Evolutionary conservation across 2,329 filamentous ascomycete species (phyloP).

Genomic region (Trichophyton verrucosum): DNA sequence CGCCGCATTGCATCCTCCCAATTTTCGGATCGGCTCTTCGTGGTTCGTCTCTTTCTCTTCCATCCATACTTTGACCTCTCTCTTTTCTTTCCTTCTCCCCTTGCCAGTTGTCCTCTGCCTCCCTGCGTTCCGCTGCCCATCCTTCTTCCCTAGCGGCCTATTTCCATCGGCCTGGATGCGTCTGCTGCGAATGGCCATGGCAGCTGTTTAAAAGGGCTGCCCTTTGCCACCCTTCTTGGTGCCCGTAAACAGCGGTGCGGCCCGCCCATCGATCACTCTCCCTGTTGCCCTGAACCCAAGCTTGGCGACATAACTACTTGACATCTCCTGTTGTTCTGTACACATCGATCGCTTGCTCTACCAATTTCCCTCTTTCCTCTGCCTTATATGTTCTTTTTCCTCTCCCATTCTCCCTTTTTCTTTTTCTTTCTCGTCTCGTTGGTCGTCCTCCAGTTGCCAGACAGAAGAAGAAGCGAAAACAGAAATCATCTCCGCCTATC

Average conservation of each 20-base stretch:
- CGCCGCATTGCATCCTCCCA: constrained; percentile 5
- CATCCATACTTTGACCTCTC: background rate
- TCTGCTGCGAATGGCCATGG: background rate
- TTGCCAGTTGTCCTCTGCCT: background rate
- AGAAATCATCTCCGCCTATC: background rate
- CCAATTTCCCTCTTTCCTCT: background rate
- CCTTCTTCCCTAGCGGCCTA: background rate
- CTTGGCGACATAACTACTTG: background rate
- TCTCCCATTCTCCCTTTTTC: background rate
- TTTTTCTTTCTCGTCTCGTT: background rate
- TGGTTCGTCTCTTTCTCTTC: background rate
- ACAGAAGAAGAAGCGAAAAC: background rate
- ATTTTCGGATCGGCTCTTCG: background rate
- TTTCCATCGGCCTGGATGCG: background rate
- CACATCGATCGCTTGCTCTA: background rate
- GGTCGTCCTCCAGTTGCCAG: background rate
- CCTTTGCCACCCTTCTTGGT: constrained; percentile 1
- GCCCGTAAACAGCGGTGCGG: constrained; percentile 3
- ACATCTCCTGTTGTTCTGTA: background rate
- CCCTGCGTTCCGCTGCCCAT: background rate
- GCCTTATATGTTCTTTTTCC: background rate
- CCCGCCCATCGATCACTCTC: background rate
- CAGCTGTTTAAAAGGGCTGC: background rate
- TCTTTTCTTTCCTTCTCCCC: background rate
- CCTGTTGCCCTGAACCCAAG: background rate